Evolutionary conservation across 2,329 filamentous ascomycete species (phyloP).

Genomic region (Aspergillus sclerotialis): DNA sequence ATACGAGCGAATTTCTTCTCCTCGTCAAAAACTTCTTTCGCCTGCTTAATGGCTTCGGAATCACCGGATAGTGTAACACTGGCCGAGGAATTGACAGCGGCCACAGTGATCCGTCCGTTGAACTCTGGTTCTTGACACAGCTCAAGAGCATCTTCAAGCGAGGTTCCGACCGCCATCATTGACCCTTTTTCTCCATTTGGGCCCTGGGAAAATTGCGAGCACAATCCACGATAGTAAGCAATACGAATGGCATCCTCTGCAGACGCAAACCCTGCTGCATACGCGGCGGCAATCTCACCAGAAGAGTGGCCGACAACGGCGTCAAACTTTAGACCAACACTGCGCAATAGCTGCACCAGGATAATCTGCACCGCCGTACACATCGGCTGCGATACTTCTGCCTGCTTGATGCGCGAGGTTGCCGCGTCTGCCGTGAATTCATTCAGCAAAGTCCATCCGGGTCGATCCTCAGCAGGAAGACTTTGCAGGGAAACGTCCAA

Average conservation of each 20-base stretch:
- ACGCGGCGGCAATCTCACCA: conserved; percentile 41
- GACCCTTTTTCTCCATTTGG: conserved; percentile 14
- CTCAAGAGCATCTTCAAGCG: conserved; percentile 3
- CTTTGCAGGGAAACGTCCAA: conserved; percentile 12
- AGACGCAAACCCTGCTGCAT: conserved; percentile 18
- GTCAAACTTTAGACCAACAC: conserved; percentile 21
- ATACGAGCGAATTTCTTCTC: conserved; percentile 4
- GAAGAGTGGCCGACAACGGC: conserved; percentile 42
- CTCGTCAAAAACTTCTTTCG: conserved; percentile 1
- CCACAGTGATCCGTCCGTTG: neutral
- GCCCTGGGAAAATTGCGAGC: conserved; percentile 5
- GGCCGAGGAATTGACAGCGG: conserved; percentile 2
- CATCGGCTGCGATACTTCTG: conserved; percentile 10
- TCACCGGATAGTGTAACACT: conserved; percentile 7
- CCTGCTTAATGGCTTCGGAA: conserved; percentile 2
- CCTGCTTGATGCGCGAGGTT: conserved; percentile 2
- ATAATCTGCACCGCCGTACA: conserved; percentile 14
- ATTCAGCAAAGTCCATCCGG: conserved; percentile 8
- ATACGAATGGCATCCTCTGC: conserved; percentile 14
- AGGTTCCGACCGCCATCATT: conserved; percentile 22
- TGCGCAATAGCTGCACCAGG: conserved; percentile 9
- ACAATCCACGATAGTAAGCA: conserved; percentile 18
- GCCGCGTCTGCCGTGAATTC: conserved; percentile 1
- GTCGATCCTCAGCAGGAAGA: conserved; percentile 15
- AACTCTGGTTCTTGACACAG: neutral